A percentile compares a stretch with the other conserved stretches of the same genome.
phyloP scores from a whole-genome alignment of 352 stramenopile genomes.

The Pythium diclinum region DNA sequence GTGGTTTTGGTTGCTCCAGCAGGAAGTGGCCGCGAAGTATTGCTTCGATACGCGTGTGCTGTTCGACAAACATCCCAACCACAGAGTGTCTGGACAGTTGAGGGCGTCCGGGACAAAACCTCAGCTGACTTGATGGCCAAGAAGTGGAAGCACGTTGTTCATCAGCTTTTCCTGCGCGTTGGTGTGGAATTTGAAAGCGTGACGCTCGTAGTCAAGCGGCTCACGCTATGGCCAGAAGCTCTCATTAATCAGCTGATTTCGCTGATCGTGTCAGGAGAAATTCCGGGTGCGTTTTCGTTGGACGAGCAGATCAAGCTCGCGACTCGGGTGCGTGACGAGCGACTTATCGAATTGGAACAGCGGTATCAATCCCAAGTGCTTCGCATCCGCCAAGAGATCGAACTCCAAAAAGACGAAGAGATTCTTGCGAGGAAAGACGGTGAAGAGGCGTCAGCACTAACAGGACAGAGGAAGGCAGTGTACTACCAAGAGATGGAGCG shows the following conservation, averaged over 20 bases:
- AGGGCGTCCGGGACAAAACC: conserved; percentile 26
- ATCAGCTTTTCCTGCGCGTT: conserved; percentile 49
- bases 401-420: conserved; percentile 37
- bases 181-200: conserved; percentile 52
- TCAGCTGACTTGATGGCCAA: conserved; percentile 7
- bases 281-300: conserved; percentile 50
- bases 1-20: conserved; percentile 32
- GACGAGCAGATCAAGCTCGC: conserved; percentile 69
- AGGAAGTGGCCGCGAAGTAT: conserved; percentile 32
- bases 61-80: conserved; percentile 20
- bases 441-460: not conserved
- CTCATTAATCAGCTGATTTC: conserved; percentile 46
- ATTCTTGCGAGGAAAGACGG: conserved; percentile 17
- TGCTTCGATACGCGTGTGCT: conserved; percentile 41
- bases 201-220: conserved; percentile 53
- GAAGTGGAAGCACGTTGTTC: conserved; percentile 45
- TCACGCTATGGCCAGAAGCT: conserved; percentile 34
- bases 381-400: conserved; percentile 34
- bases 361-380: conserved; percentile 30
- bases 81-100: conserved; percentile 29
- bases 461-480: conserved; percentile 29
- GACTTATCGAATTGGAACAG: conserved; percentile 48
- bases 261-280: conserved; percentile 56
- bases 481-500: conserved; percentile 43
- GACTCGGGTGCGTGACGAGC: conserved; percentile 58